Evolutionary conservation across 257 asterid genomes (phyloP).

Genomic region (Verbascum thapsus): DNA sequence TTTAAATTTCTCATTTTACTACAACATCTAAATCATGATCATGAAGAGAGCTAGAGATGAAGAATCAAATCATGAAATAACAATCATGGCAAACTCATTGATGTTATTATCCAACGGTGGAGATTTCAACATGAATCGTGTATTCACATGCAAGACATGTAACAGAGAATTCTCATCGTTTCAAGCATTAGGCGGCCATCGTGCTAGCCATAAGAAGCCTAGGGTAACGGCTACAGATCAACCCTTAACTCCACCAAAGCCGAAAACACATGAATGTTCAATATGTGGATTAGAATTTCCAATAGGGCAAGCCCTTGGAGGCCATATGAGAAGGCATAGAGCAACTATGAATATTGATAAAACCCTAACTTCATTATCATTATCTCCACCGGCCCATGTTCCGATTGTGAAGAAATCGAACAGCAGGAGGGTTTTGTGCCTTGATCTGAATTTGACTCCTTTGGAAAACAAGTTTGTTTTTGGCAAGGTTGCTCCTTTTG

Average conservation of each 20-base stretch:
- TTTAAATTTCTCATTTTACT: too few species aligned
- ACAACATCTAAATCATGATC: too few species aligned
- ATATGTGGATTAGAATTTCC: conserved; percentile 61
- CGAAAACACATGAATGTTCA: conserved; percentile 63
- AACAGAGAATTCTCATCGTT: conserved; percentile 63
- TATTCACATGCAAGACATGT: conserved; percentile 69
- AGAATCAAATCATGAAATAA: not conserved
- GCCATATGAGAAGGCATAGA: conserved; percentile 73
- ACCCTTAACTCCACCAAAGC: conserved; percentile 41
- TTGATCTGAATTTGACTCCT: conserved; percentile 72
- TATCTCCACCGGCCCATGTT: conserved; percentile 34
- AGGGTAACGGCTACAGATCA: conserved; percentile 32
- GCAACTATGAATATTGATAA: conserved; percentile 18
- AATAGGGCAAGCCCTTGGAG: conserved; percentile 72
- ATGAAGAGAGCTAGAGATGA: conserved; percentile 39
- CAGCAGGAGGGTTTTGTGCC: conserved; percentile 44
- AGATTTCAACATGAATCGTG: conserved; percentile 27
- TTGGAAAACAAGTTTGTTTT: too few species aligned
- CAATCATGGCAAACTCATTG: conserved; percentile 35
- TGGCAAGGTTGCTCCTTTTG: too few species aligned
- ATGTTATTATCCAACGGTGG: conserved; percentile 33
- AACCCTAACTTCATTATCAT: conserved; percentile 21
- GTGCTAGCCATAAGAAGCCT: conserved; percentile 77
- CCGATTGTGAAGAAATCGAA: conserved; percentile 50
- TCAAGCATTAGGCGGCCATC: conserved; percentile 86